Base-by-base conservation (phyloP, 495 filamentous ascomycete genomes). In the Neurospora sp. region DNA sequence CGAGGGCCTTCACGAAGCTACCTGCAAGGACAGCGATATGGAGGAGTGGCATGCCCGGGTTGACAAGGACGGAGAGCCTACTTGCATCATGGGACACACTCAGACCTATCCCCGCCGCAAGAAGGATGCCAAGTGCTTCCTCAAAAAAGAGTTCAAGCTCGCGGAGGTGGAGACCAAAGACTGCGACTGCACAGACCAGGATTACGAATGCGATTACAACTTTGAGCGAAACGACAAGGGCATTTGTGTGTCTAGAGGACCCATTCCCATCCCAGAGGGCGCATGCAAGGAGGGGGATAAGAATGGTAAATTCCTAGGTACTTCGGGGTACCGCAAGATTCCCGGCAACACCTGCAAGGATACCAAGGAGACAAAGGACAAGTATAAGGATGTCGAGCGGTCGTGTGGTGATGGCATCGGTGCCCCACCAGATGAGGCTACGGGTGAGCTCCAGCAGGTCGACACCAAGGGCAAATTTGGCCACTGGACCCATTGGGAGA, bases 151-250 rank as follows among this genome's bases (percentile, higher is more conserved):
- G 69, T 97, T 94, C 83, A 88, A 94, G 77, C 91, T 94, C 73
- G 87, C 91, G 1, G 76, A 85, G 20, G 86, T 90, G 3, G 82
- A 88, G 41, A 89, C 87, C 39, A 86, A 92, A 74, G 80, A 85
- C 39, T 99, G 96, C 85, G 87, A 92, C 27, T 99, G 96, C 83
- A 89, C 89, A 0, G 87, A 90, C 12, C 84, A 86, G 41, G 96
- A 99, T 81, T 99, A 93, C 78, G 96, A 99, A 81, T 99, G 96
- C 80, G 93, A 98, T 78, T 96, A 90, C 84, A 94, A 95, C 79
- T 98, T 96, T 78, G 82, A 89, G 59, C 86, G 84, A 59, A 87
- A 90, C n/a, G 79, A 79, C 5, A 83, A 86, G 73, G 81, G 83
- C 70, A 81, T 81, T 69, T 99, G 96, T 78, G 80, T 89, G 7